phyloP scores from a whole-genome alignment of 768 basidiomycete genomes.

The Boletus speciosus region DNA sequence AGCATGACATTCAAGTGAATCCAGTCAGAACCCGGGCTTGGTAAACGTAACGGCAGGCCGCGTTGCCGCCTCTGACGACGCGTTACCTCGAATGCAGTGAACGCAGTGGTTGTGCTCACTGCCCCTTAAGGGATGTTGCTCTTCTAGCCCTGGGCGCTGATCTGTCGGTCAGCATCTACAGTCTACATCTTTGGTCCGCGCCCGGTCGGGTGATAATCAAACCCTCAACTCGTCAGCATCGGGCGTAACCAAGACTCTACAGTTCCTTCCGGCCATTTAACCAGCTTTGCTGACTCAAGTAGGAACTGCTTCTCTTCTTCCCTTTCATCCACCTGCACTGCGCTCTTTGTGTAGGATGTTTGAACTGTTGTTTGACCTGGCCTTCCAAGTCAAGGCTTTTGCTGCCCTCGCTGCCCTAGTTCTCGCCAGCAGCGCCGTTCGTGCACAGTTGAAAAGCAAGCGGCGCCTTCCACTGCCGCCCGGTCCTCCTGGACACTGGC shows the following conservation, averaged over 20 bases:
- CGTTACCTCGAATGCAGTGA: neutral
- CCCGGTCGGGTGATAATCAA: neutral
- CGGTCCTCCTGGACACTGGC: conserved; percentile 33
- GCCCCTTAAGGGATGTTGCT: neutral
- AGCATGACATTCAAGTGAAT: too few relatives aligned
- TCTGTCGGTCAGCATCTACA: neutral
- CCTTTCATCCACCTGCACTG: neutral
- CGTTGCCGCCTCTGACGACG: neutral
- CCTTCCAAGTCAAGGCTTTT: conserved; percentile 15
- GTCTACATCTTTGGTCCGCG: neutral
- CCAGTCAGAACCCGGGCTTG: neutral
- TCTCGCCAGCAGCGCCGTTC: conserved; percentile 11
- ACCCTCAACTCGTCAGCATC: neutral
- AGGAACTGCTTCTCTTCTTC: neutral
- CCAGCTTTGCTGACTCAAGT: neutral
- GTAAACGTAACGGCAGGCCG: neutral
- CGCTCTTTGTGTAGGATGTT: conserved; percentile 5
- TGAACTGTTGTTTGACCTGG: neutral
- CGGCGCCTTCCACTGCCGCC: conserved; percentile 26
- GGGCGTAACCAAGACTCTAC: neutral
- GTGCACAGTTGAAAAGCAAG: conserved; percentile 5
- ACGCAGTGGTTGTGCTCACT: neutral
- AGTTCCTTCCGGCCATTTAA: conserved; percentile 12
- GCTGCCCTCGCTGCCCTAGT: conserved; percentile 17
- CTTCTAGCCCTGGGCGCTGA: neutral